phyloP scores from a whole-genome alignment of 495 filamentous ascomycete genomes.

The Lasiosphaeria hispida region DNA sequence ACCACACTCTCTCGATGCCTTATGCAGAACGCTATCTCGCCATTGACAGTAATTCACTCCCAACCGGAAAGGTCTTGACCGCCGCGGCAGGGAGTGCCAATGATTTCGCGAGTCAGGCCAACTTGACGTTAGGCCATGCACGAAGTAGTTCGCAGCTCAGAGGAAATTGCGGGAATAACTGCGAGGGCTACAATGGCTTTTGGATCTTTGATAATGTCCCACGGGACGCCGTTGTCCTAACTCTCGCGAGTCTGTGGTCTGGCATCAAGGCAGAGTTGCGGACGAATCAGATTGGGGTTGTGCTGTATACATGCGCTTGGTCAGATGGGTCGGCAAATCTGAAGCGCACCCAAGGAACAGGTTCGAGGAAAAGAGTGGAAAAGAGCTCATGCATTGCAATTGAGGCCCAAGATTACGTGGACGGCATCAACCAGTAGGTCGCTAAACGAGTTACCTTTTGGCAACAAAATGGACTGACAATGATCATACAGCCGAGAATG shows the following conservation, averaged over 20 bases:
- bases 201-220: conserved; percentile 61
- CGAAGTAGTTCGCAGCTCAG: conserved; percentile 50
- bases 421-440: conserved; percentile 65
- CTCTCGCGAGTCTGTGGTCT: conserved; percentile 50
- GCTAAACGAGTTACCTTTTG: no score
- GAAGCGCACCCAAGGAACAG: conserved; percentile 61
- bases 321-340: conserved; percentile 56
- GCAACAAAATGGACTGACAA: background rate
- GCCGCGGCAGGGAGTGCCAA: conserved; percentile 55
- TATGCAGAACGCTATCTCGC: conserved; percentile 62
- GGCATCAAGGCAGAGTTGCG: conserved; percentile 66
- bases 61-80: conserved; percentile 60
- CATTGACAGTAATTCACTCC: conserved; percentile 62
- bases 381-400: conserved; percentile 56
- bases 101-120: conserved; percentile 60
- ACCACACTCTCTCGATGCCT: conserved; percentile 66
- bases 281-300: conserved; percentile 65
- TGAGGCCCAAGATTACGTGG: conserved; percentile 63
- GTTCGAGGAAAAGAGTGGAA: conserved; percentile 42
- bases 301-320: conserved; percentile 66
- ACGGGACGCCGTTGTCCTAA: conserved; percentile 54
- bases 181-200: conserved; percentile 72
- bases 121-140: conserved; percentile 64
- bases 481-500: conserved; percentile 53
- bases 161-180: conserved; percentile 61